phyloP scores from a whole-genome alignment of 768 basidiomycete species.

The Termitomyces sp. region DNA sequence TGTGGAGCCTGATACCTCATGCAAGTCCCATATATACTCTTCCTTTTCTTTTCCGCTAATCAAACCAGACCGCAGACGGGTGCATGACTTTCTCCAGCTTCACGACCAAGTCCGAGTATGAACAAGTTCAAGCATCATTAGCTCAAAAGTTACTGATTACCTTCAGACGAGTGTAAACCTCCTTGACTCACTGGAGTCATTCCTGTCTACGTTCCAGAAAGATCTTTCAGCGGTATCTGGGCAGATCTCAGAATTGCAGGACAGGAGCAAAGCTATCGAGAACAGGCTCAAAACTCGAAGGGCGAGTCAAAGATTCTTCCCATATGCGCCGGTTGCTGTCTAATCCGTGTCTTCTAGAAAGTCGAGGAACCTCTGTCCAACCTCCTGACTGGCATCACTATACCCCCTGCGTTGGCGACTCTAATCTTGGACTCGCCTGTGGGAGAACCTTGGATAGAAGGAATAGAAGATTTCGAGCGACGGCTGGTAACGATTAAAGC shows the following conservation, averaged over 20 bases:
- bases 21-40: conserved; percentile 22
- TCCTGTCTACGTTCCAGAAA: conserved; percentile 92
- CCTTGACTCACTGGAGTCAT: conserved; percentile 83
- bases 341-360: conserved; percentile 45
- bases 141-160: background rate
- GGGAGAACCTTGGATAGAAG: conserved; percentile 83
- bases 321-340: background rate
- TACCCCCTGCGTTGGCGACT: conserved; percentile 75
- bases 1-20: conserved; percentile 21
- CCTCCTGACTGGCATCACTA: conserved; percentile 74
- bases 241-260: conserved; percentile 93
- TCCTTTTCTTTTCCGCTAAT: background rate
- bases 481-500: conserved; percentile 64
- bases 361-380: conserved; percentile 86
- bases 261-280: conserved; percentile 88
- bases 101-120: conserved; percentile 86
- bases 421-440: conserved; percentile 83
- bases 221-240: conserved; percentile 94
- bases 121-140: background rate
- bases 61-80: conserved; percentile 33
- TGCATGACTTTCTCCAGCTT: conserved; percentile 77
- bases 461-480: conserved; percentile 77
- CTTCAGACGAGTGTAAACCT: conserved; percentile 79
- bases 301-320: conserved; percentile 41
- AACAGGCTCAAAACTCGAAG: conserved; percentile 77